Evolutionary conservation across 2,329 filamentous ascomycete genomes (phyloP).

Genomic region (Whalleya microplaca): DNA sequence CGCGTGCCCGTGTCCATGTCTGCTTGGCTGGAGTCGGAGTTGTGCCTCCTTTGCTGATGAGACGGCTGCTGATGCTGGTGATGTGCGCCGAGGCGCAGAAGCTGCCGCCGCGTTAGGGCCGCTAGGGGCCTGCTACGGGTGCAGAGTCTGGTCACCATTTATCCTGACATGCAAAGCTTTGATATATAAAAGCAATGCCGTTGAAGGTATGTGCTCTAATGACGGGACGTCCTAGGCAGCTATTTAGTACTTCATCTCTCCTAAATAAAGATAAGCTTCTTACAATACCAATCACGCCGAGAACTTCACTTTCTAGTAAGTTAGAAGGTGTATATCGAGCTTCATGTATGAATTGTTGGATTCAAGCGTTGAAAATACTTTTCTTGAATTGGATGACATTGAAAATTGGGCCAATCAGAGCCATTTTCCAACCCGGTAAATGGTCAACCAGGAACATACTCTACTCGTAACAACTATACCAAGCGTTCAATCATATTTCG

Average conservation of each 20-base stretch:
- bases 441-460: not conserved
- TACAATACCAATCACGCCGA: not conserved
- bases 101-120: slow-evolving; percentile 15
- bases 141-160: slow-evolving; percentile 25
- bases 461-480: no score
- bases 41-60: not conserved
- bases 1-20: not conserved
- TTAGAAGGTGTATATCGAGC: slow-evolving; percentile 5
- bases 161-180: slow-evolving; percentile 4
- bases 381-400: slow-evolving; percentile 18
- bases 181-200: not conserved
- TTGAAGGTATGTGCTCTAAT: not conserved
- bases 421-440: not conserved
- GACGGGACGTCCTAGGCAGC: not conserved
- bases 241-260: not conserved
- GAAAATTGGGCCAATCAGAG: slow-evolving; percentile 28
- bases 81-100: not conserved
- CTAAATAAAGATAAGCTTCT: not conserved
- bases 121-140: slow-evolving; percentile 25
- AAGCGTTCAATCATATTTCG: not conserved
- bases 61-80: slow-evolving; percentile 5
- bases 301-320: not conserved
- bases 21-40: not conserved
- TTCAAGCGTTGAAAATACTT: slow-evolving; percentile 14
- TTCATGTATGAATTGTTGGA: slow-evolving; percentile 2